phyloP scores from a whole-genome alignment of 305 asterid species.

The Fraxinus sp. region DNA sequence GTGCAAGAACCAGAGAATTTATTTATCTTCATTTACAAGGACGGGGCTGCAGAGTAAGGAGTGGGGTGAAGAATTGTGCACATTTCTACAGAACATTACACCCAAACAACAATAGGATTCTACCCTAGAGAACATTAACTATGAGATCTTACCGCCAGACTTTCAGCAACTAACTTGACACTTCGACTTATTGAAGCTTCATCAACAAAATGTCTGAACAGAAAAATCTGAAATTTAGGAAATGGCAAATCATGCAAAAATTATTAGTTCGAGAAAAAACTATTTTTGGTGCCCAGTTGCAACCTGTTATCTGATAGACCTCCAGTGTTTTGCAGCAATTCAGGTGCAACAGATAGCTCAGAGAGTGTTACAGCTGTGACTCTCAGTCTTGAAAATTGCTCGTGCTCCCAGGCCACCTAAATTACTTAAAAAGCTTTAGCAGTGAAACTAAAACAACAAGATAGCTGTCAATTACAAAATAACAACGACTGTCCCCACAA shows the following conservation, averaged over 20 bases:
- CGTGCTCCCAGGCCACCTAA: constrained; percentile 99
- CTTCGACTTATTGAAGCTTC: constrained; percentile 67
- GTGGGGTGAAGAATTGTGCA: neutral
- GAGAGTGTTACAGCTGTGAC: constrained; percentile 92
- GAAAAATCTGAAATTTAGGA: constrained; percentile 33
- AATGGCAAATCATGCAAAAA: constrained; percentile 22
- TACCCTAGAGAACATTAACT: neutral
- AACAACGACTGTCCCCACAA: constrained; percentile 6
- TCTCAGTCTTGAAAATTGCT: constrained; percentile 85
- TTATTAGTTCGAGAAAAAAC: neutral
- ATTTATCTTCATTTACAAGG: neutral
- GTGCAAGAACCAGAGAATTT: neutral
- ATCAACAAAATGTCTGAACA: constrained; percentile 52
- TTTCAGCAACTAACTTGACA: constrained; percentile 87
- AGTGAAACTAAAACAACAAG: constrained; percentile 24
- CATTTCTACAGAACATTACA: neutral
- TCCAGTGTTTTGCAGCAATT: constrained; percentile 74
- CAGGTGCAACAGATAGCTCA: constrained; percentile 75
- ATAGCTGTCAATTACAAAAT: neutral
- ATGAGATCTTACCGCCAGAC: constrained; percentile 74
- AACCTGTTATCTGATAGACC: constrained; percentile 81
- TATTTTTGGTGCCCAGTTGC: neutral
- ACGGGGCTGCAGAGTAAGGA: neutral
- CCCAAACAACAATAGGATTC: neutral
- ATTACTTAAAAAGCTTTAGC: constrained; percentile 39